These are phyloP conservation scores for Onygenales sp. DNA, from an alignment of 2,329 filamentous ascomycete species.

Conservation along the genomic window DNA sequence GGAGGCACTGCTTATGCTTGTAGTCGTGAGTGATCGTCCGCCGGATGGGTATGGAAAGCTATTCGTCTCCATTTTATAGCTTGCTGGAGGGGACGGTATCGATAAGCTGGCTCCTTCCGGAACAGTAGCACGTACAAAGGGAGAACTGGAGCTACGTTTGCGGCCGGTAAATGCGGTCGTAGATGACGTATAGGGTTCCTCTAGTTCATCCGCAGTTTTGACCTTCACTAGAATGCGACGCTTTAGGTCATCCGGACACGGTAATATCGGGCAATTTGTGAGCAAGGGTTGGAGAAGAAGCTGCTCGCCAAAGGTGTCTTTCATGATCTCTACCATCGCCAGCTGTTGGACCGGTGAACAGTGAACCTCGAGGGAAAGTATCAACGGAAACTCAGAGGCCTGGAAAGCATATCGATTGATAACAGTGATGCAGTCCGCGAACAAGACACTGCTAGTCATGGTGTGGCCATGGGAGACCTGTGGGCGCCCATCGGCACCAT, in stretches of 20 bases:
- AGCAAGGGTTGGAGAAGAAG: conserved; percentile 69
- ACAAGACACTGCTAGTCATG: conserved; percentile 78
- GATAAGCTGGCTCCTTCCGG: conserved; percentile 47
- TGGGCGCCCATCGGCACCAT: conserved; percentile 77
- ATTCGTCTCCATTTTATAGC: conserved; percentile 40
- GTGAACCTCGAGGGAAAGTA: conserved; percentile 92
- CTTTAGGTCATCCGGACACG: conserved; percentile 77
- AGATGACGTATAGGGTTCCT: conserved; percentile 40
- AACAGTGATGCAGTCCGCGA: conserved; percentile 82
- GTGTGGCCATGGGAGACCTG: conserved; percentile 87
- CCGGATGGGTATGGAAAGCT: conserved; percentile 39
- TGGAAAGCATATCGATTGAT: conserved; percentile 93
- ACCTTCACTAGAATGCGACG: conserved; percentile 86
- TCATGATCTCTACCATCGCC: conserved; percentile 84
- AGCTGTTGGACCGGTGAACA: conserved; percentile 75
- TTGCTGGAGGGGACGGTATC: conserved; percentile 35
- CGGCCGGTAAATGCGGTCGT: conserved; percentile 36
- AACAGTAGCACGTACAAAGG: conserved; percentile 55
- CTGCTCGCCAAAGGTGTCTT: conserved; percentile 68
- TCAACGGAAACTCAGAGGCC: conserved; percentile 77
- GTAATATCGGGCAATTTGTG: conserved; percentile 57
- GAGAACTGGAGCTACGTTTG: conserved; percentile 66
- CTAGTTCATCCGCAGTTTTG: conserved; percentile 49
- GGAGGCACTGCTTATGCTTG: conserved; percentile 49
- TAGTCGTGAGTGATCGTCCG: conserved; percentile 42